phyloP scores from a whole-genome alignment of 2,329 filamentous ascomycete genomes.

The Achaetomium macrosporum region DNA sequence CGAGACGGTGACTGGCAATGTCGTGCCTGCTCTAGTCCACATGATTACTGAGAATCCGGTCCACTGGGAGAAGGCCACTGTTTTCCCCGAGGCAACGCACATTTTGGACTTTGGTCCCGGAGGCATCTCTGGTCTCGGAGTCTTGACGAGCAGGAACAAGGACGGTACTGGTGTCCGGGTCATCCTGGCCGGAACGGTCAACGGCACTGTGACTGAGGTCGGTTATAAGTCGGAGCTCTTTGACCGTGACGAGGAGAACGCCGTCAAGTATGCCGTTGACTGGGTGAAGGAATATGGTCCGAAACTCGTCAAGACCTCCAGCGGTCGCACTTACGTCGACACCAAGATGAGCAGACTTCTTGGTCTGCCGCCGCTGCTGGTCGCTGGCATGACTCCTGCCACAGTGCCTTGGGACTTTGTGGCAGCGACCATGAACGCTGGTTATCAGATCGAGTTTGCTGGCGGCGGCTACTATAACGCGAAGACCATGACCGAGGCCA shows the following conservation, averaged over 20 bases:
- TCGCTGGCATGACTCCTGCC: conserved; percentile 88
- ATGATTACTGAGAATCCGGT: conserved; percentile 94
- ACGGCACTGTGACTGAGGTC: conserved; percentile 82
- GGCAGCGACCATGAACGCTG: conserved; percentile 85
- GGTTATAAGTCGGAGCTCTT: conserved; percentile 98
- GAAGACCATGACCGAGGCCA: conserved; percentile 73
- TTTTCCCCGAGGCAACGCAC: conserved; percentile 86
- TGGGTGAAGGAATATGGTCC: conserved; percentile 98
- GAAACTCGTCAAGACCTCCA: conserved; percentile 82
- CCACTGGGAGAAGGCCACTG: conserved; percentile 92
- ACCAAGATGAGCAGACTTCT: conserved; percentile 91
- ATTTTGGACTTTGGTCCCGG: conserved; percentile 95
- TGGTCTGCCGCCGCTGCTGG: conserved; percentile 79
- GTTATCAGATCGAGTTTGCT: conserved; percentile 88
- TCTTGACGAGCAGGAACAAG: conserved; percentile 97
- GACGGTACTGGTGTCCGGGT: conserved; percentile 96
- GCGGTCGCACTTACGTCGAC: conserved; percentile 85
- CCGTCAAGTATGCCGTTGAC: conserved; percentile 89
- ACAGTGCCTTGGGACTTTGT: conserved; percentile 92
- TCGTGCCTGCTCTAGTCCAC: conserved; percentile 79
- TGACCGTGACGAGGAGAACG: conserved; percentile 89
- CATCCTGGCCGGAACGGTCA: conserved; percentile 88
- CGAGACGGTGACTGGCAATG: conserved; percentile 61
- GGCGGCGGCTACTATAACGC: conserved; percentile 86
- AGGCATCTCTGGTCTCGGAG: conserved; percentile 91